Conservation (phyloP, 371 early-diverging fungal species). For the Mucor irregularis region DNA sequence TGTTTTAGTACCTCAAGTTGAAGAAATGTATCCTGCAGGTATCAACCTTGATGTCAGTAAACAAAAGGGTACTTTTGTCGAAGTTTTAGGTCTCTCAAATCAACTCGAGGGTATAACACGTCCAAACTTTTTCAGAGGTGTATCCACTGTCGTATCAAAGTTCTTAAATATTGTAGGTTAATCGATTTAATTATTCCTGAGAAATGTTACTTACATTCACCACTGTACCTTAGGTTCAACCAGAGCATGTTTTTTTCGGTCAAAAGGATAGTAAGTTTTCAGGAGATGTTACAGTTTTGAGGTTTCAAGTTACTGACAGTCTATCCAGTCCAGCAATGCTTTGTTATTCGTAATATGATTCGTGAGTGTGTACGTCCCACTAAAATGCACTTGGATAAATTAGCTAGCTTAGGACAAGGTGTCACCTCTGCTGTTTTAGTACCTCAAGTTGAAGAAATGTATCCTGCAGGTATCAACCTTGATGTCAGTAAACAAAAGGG, state of each 20-base stretch:
- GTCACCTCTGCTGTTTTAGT: slow-evolving; percentile 68
- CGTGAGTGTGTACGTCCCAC: slow-evolving; percentile 81
- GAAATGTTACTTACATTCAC: neutral
- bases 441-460: slow-evolving; percentile 88
- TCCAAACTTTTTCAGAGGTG: slow-evolving; percentile 97
- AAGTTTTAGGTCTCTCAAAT: slow-evolving; percentile 85
- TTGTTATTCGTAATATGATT: slow-evolving; percentile 79
- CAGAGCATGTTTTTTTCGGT: slow-evolving; percentile 87
- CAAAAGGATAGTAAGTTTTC: slow-evolving; percentile 83
- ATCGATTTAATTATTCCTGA: neutral
- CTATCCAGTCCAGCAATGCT: slow-evolving; percentile 82
- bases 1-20: slow-evolving; percentile 81
- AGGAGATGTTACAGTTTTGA: neutral
- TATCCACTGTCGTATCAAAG: slow-evolving; percentile 94
- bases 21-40: slow-evolving; percentile 93
- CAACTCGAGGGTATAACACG: slow-evolving; percentile 91
- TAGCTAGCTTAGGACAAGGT: slow-evolving; percentile 48
- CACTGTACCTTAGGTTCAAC: slow-evolving; percentile 58
- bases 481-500: slow-evolving; percentile 79
- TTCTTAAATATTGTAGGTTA: slow-evolving; percentile 80
- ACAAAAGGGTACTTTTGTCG: slow-evolving; percentile 91
- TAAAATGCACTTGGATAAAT: slow-evolving; percentile 66
- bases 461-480: slow-evolving; percentile 86
- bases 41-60: slow-evolving; percentile 74
- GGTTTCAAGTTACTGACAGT: neutral